phyloP scores from a whole-genome alignment of 2,329 filamentous ascomycete species.

The Bretziella fagacearum region DNA sequence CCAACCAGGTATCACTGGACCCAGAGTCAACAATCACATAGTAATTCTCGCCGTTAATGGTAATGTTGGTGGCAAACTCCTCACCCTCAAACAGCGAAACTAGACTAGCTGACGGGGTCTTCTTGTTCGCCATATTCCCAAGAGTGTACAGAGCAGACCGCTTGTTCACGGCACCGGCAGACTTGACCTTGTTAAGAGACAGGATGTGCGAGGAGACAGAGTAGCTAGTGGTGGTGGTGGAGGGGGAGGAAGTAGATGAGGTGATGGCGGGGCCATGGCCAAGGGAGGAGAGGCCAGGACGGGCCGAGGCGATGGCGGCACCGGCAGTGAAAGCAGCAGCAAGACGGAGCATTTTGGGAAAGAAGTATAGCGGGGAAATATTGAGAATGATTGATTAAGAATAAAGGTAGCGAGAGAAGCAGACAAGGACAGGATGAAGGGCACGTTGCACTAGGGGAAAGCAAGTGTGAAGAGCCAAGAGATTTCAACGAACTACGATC shows the following conservation, averaged over 20 bases:
- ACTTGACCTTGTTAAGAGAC: not conserved
- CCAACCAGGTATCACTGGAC: slow-evolving; percentile 16
- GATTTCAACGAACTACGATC: too few species aligned
- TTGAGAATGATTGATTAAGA: not conserved
- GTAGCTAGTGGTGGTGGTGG: not conserved
- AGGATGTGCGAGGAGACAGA: slow-evolving; percentile 2
- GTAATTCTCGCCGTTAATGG: slow-evolving; percentile 5
- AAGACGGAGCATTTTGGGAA: slow-evolving; percentile 5
- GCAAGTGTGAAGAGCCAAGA: too few species aligned
- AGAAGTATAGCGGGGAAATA: not conserved
- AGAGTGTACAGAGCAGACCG: slow-evolving; percentile 6
- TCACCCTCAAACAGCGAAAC: slow-evolving; percentile 11
- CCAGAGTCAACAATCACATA: slow-evolving; percentile 11
- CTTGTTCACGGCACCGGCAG: not conserved
- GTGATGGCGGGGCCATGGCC: slow-evolving; percentile 5
- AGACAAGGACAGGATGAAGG: too few species aligned
- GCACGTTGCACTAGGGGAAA: too few species aligned
- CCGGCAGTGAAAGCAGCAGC: slow-evolving; percentile 3
- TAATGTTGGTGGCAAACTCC: slow-evolving; percentile 8
- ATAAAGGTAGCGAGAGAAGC: not conserved
- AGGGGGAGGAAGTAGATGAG: not conserved
- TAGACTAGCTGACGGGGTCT: not conserved
- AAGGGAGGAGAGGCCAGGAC: not conserved
- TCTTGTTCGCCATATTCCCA: not conserved
- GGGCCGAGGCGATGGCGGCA: slow-evolving; percentile 2